A percentile compares a stretch with the other conserved stretches of the same genome.
Evolutionary conservation across 495 filamentous ascomycete genomes (phyloP).

Genomic region (Daldinia loculata): DNA sequence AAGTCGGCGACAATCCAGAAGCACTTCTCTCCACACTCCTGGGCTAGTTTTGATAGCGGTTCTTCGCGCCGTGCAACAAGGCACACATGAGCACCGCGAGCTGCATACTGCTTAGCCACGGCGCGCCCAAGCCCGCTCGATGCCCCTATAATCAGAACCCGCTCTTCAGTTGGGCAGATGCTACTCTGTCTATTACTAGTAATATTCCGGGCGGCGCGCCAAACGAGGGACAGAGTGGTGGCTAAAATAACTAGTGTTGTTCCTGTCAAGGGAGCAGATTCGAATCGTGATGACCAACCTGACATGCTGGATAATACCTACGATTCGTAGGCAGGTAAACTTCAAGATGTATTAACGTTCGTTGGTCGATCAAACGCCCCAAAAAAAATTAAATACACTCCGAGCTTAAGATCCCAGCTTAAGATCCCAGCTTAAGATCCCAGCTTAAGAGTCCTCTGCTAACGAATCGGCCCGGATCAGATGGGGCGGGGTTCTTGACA

Average conservation of each 20-base stretch:
- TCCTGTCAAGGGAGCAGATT: background rate
- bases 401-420: too few species aligned
- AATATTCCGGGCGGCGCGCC: background rate
- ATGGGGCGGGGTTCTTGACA: background rate
- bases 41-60: slow-evolving; percentile 28
- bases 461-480: background rate
- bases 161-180: slow-evolving; percentile 32
- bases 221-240: slow-evolving; percentile 13
- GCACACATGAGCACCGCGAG: slow-evolving; percentile 42
- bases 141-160: slow-evolving; percentile 45
- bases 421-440: too few species aligned
- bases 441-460: too few species aligned
- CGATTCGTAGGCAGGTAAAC: too few species aligned
- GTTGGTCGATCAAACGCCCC: too few species aligned
- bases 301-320: slow-evolving; percentile 5
- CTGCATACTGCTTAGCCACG: slow-evolving; percentile 37
- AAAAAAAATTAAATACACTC: too few species aligned
- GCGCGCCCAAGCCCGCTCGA: slow-evolving; percentile 46
- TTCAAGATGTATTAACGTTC: too few species aligned
- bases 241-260: slow-evolving; percentile 4
- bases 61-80: slow-evolving; percentile 41
- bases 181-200: slow-evolving; percentile 10
- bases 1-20: slow-evolving; percentile 42
- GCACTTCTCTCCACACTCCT: slow-evolving; percentile 42
- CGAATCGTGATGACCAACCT: slow-evolving; percentile 3